Evolutionary conservation across 345 rosid genomes (phyloP).

Genomic region (Eucalyptus guilfoylei): DNA sequence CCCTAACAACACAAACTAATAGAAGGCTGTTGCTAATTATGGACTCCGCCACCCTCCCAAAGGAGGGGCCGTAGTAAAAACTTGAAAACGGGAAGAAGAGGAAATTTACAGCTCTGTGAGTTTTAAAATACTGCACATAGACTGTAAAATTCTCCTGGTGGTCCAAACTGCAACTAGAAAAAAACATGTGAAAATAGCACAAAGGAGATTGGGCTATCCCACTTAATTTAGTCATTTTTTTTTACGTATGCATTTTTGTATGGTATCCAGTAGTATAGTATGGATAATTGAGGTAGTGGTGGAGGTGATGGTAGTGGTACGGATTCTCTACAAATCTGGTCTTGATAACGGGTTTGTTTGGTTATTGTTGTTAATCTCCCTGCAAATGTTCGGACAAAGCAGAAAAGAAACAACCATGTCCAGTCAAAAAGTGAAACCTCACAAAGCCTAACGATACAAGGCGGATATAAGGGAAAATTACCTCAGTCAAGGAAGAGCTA

Average conservation of each 20-base stretch:
- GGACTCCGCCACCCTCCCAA: constrained; percentile 11
- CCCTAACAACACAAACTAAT: constrained; percentile 8
- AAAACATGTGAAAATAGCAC: constrained; percentile 13
- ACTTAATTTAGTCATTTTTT: constrained; percentile 32
- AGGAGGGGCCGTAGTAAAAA: constrained; percentile 2
- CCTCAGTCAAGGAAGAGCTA: neutral
- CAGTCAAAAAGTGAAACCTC: neutral
- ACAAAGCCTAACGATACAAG: neutral
- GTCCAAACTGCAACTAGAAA: constrained; percentile 14
- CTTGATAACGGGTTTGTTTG: constrained; percentile 9
- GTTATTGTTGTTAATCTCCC: constrained; percentile 20
- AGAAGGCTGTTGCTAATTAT: constrained; percentile 2
- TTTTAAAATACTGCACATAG: constrained; percentile 18
- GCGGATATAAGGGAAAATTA: neutral
- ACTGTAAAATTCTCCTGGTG: constrained; percentile 13
- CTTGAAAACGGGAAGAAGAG: neutral
- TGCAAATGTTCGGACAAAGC: neutral
- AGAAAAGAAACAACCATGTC: neutral
- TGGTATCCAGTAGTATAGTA: constrained; percentile 32
- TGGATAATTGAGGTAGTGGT: neutral
- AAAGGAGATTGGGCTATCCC: constrained; percentile 26
- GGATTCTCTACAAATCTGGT: constrained; percentile 15
- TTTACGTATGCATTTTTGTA: constrained; percentile 8
- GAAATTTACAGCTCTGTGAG: constrained; percentile 7
- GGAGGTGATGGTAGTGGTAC: constrained; percentile 2